phyloP scores from a whole-genome alignment of 805 yeast species.

The Candida boidinii region DNA sequence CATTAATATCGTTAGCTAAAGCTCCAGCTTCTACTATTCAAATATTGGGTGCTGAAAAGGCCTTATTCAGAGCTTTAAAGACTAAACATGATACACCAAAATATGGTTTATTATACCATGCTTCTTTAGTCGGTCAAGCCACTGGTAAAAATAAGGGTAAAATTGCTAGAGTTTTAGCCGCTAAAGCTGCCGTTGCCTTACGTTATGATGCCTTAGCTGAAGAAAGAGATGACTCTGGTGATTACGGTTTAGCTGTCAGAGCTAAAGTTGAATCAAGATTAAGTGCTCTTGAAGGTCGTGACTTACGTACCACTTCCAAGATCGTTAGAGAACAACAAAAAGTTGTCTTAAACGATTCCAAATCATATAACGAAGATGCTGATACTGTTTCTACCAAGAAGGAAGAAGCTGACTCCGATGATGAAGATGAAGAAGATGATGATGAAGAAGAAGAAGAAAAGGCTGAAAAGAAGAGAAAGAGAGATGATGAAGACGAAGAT shows the following conservation, averaged over 20 bases:
- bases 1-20: conserved; percentile 88
- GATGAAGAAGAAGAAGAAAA: conserved; percentile 17
- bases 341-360: conserved; percentile 76
- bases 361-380: conserved; percentile 92
- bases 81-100: conserved; percentile 98
- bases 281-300: conserved; percentile 94
- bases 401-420: conserved; percentile 19
- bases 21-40: conserved; percentile 98
- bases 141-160: conserved; percentile 97
- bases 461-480: conserved; percentile 17
- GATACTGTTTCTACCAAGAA: conserved; percentile 47
- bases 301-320: conserved; percentile 81
- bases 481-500: conserved; percentile 16
- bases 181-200: conserved; percentile 94
- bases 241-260: conserved; percentile 85
- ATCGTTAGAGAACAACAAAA: conserved; percentile 77
- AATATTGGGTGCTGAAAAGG: conserved; percentile 98
- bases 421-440: conserved; percentile 23
- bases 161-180: conserved; percentile 97
- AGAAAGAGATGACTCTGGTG: conserved; percentile 94
- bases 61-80: conserved; percentile 95
- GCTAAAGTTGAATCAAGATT: conserved; percentile 91
- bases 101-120: conserved; percentile 94
- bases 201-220: conserved; percentile 96
- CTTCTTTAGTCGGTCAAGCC: conserved; percentile 96